Percentiles rank a stretch among this genome's conserved stretches.
These are phyloP conservation scores for Pleurostoma richardsiae DNA, from an alignment of 2,329 filamentous ascomycete genomes.

Conservation along the genomic window DNA sequence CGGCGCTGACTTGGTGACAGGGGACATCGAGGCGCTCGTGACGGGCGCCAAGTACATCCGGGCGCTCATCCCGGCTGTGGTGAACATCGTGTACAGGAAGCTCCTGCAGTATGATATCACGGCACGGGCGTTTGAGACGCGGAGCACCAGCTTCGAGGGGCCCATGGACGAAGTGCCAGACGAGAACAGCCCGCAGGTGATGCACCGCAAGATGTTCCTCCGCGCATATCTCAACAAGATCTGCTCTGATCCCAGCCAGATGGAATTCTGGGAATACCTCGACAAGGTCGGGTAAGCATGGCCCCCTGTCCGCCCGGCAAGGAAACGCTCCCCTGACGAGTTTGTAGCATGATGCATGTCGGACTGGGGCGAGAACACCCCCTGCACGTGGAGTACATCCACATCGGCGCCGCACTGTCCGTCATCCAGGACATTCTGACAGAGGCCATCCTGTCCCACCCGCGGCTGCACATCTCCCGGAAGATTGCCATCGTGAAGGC, in stretches of 20 bases:
- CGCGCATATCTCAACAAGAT: conserved; percentile 71
- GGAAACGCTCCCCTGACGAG: no score
- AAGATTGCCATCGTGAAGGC: conserved; percentile 74
- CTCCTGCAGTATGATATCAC: conserved; percentile 78
- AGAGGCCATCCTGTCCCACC: conserved; percentile 70
- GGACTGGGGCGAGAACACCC: conserved; percentile 67
- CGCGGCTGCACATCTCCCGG: conserved; percentile 57
- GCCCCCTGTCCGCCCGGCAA: no score
- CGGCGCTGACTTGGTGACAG: conserved; percentile 28
- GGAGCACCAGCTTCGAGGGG: conserved; percentile 60
- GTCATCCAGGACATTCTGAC: conserved; percentile 75
- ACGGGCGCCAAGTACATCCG: conserved; percentile 72
- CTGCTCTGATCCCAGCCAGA: conserved; percentile 67
- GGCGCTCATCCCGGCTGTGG: conserved; percentile 74
- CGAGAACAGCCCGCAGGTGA: conserved; percentile 69
- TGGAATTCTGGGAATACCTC: conserved; percentile 79
- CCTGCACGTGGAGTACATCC: conserved; percentile 75
- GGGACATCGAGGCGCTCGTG: conserved; percentile 66
- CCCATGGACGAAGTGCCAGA: conserved; percentile 58
- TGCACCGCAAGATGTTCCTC: conserved; percentile 72
- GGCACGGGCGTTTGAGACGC: conserved; percentile 66
- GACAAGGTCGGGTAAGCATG: conserved; percentile 71
- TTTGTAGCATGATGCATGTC: conserved; percentile 68
- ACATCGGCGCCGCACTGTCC: conserved; percentile 66
- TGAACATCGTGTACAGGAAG: conserved; percentile 82